These are phyloP conservation scores for Hypoxylon sp. DNA, from an alignment of 2,329 filamentous ascomycete genomes.

Conservation along the genomic window DNA sequence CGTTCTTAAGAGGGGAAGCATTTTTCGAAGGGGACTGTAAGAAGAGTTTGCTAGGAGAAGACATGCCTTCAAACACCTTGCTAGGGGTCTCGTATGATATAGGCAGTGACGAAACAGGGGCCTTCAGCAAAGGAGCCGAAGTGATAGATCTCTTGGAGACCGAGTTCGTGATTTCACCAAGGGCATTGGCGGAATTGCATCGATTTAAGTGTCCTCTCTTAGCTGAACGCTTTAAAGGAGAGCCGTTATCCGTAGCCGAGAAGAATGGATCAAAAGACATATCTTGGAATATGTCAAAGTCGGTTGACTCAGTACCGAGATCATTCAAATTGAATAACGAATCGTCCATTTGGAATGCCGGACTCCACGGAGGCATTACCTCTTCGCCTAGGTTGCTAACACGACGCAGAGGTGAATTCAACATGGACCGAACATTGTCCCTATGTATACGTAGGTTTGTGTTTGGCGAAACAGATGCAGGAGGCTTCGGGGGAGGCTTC, in stretches of 20 bases:
- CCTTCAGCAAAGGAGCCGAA: conserved; percentile 67
- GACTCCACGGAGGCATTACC: conserved; percentile 70
- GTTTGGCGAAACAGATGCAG: conserved; percentile 89
- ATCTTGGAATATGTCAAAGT: conserved; percentile 75
- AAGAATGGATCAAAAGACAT: conserved; percentile 59
- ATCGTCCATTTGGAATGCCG: conserved; percentile 76
- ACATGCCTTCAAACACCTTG: conserved; percentile 69
- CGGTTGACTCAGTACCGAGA: conserved; percentile 64
- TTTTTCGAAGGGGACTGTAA: conserved; percentile 59
- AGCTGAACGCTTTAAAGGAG: conserved; percentile 75
- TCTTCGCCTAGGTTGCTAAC: conserved; percentile 68
- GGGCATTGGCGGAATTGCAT: conserved; percentile 72
- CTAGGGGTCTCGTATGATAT: conserved; percentile 69
- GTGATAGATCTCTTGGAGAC: conserved; percentile 66
- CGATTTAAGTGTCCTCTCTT: conserved; percentile 75
- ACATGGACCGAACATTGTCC: conserved; percentile 81
- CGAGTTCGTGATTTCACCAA: conserved; percentile 72
- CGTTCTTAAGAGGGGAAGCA: conserved; percentile 59
- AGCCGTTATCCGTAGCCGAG: conserved; percentile 69
- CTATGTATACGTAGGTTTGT: conserved; percentile 93
- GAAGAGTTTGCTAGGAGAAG: conserved; percentile 69
- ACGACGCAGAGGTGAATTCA: conserved; percentile 74
- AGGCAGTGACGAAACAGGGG: conserved; percentile 59
- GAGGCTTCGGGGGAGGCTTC: conserved; percentile 71
- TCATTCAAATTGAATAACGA: conserved; percentile 66